Evolutionary conservation across 1,284 basidiomycete genomes (phyloP).

Genomic region (Coniferiporia sulphurascens): DNA sequence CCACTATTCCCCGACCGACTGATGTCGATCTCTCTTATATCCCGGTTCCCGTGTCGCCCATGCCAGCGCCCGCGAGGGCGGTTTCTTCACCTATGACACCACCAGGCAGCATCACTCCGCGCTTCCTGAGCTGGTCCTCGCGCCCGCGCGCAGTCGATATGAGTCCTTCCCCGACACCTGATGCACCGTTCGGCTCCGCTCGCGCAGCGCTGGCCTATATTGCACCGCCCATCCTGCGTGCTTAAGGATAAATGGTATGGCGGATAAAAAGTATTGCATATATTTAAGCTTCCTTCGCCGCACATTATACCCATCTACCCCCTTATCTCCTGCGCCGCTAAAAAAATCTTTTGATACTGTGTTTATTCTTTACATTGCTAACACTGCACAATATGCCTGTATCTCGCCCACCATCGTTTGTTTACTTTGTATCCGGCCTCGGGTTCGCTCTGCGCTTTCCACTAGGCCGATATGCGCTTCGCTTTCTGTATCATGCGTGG

Average conservation of each 20-base stretch:
- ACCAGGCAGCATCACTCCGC: slow-evolving; percentile 16
- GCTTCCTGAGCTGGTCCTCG: slow-evolving; percentile 7
- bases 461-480: not conserved
- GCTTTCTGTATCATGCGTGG: not conserved
- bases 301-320: too few species aligned
- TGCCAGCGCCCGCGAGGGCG: not conserved
- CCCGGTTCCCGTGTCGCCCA: not conserved
- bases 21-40: not conserved
- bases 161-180: slow-evolving; percentile 14
- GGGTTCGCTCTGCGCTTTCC: not conserved
- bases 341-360: too few species aligned
- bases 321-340: too few species aligned
- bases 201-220: slow-evolving; percentile 11
- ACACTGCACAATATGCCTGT: too few species aligned
- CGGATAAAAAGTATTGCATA: not conserved
- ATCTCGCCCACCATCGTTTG: too few species aligned
- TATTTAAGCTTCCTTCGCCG: not conserved
- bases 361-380: too few species aligned
- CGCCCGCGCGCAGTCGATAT: slow-evolving; percentile 11
- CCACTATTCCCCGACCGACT: not conserved
- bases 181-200: slow-evolving; percentile 11
- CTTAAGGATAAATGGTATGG: slow-evolving; percentile 1
- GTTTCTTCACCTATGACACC: slow-evolving; percentile 15
- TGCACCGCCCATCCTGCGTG: slow-evolving; percentile 10
- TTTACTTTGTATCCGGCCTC: not conserved